phyloP scores from a whole-genome alignment of 1,284 basidiomycete genomes.

The Austropuccinia psidii region DNA sequence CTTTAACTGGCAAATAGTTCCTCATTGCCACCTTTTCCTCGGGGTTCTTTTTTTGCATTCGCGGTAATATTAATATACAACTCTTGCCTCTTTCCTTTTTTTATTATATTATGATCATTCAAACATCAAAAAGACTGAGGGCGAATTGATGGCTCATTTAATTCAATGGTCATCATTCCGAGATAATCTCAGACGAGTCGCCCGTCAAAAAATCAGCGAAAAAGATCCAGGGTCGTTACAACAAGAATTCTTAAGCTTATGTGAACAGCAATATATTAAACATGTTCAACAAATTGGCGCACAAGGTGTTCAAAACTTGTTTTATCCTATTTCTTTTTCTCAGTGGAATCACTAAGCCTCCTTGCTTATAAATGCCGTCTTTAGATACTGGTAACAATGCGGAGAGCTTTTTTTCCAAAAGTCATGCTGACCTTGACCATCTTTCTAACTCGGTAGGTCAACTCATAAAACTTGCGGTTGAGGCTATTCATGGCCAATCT shows the following conservation, averaged over 20 bases:
- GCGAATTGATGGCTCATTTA: constrained; percentile 81
- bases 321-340: too few species aligned
- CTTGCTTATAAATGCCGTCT: too few species aligned
- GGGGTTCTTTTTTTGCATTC: neutral
- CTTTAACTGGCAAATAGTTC: too few species aligned
- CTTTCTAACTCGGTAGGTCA: too few species aligned
- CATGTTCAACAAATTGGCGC: neutral
- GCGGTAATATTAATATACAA: constrained; percentile 16
- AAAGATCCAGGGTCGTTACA: constrained; percentile 25
- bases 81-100: neutral
- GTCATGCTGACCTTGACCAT: too few species aligned
- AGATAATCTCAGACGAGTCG: constrained; percentile 74
- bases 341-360: too few species aligned
- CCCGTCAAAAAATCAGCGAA: constrained; percentile 53
- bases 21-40: too few species aligned
- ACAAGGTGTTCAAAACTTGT: too few species aligned
- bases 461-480: too few species aligned
- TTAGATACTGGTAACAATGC: too few species aligned
- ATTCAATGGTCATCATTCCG: constrained; percentile 79
- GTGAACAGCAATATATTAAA: constrained; percentile 22
- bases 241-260: constrained; percentile 44
- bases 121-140: constrained; percentile 59
- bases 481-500: too few species aligned
- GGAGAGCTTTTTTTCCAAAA: too few species aligned
- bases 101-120: neutral